These are phyloP conservation scores for Rhodotorula sp. DNA, from an alignment of 1,284 basidiomycete genomes.

Conservation along the genomic window DNA sequence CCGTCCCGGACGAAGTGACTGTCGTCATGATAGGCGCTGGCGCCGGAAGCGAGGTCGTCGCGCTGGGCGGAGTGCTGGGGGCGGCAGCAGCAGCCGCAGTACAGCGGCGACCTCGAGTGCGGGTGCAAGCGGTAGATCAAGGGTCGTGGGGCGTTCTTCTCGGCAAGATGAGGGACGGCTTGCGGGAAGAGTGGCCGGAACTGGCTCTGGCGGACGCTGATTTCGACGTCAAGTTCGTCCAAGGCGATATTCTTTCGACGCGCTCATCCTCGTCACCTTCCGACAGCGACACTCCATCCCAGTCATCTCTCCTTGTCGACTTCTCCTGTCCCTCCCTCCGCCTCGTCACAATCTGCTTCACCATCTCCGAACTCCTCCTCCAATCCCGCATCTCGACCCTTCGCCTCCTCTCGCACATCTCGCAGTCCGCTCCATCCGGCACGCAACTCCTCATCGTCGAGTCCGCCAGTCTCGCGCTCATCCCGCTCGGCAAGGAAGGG, in stretches of 20 bases:
- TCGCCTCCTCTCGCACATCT: constrained; percentile 28
- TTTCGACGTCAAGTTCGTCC: constrained; percentile 18
- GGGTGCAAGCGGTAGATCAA: constrained; percentile 25
- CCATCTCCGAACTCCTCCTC: constrained; percentile 38
- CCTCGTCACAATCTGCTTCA: constrained; percentile 38
- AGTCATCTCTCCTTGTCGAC: background rate
- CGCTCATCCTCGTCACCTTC: background rate
- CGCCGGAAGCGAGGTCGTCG: constrained; percentile 32
- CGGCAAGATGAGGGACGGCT: constrained; percentile 9
- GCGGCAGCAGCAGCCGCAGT: background rate
- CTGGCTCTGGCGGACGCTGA: background rate
- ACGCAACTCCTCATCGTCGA: constrained; percentile 36
- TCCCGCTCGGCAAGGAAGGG: constrained; percentile 29
- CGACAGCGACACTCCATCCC: background rate
- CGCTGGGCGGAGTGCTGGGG: constrained; percentile 22
- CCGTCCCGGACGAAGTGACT: background rate
- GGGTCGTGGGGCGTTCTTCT: constrained; percentile 20
- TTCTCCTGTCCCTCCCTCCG: background rate
- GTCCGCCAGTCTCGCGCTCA: constrained; percentile 26
- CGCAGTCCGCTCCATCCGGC: constrained; percentile 1
- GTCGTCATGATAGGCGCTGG: constrained; percentile 35
- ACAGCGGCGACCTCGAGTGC: constrained; percentile 1
- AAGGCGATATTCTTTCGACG: constrained; percentile 22
- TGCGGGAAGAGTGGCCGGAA: constrained; percentile 13
- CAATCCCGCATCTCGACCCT: constrained; percentile 35